phyloP scores from a whole-genome alignment of 2,329 filamentous ascomycete genomes.

The Exophiala lecanii-corni region DNA sequence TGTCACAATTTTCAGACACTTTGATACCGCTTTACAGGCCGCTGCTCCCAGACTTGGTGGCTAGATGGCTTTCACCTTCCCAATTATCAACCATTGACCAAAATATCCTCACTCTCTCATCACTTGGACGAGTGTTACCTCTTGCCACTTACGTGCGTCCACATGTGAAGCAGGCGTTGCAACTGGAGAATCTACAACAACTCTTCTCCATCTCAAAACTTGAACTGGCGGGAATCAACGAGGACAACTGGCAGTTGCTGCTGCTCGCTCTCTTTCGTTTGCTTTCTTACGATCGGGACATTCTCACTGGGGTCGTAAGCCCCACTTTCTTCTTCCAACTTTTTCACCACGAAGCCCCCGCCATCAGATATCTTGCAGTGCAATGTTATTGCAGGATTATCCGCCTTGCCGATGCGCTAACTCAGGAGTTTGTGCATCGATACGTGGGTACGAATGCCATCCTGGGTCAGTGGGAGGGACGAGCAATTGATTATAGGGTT shows the following conservation, averaged over 20 bases:
- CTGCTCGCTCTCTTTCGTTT: slow-evolving; percentile 74
- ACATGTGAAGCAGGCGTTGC: slow-evolving; percentile 13
- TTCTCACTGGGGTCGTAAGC: slow-evolving; percentile 62
- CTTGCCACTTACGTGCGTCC: slow-evolving; percentile 21
- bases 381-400: slow-evolving; percentile 76
- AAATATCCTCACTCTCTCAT: slow-evolving; percentile 32
- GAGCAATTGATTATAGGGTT: slow-evolving; percentile 73
- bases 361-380: slow-evolving; percentile 75
- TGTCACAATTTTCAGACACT: slow-evolving; percentile 63
- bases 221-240: slow-evolving; percentile 30
- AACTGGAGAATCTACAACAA: not conserved
- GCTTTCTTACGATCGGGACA: slow-evolving; percentile 66
- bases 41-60: slow-evolving; percentile 75
- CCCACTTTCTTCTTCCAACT: slow-evolving; percentile 65
- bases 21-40: slow-evolving; percentile 71
- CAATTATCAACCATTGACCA: slow-evolving; percentile 15
- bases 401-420: slow-evolving; percentile 71
- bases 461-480: slow-evolving; percentile 69
- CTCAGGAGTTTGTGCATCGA: slow-evolving; percentile 64
- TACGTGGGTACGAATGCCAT: slow-evolving; percentile 62
- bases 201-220: not conserved
- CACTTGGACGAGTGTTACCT: slow-evolving; percentile 26
- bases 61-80: slow-evolving; percentile 61
- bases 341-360: slow-evolving; percentile 54
- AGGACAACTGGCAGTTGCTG: slow-evolving; percentile 39